phyloP scores from a whole-genome alignment of 2,329 filamentous ascomycete species.

The Xylariales sp. region DNA sequence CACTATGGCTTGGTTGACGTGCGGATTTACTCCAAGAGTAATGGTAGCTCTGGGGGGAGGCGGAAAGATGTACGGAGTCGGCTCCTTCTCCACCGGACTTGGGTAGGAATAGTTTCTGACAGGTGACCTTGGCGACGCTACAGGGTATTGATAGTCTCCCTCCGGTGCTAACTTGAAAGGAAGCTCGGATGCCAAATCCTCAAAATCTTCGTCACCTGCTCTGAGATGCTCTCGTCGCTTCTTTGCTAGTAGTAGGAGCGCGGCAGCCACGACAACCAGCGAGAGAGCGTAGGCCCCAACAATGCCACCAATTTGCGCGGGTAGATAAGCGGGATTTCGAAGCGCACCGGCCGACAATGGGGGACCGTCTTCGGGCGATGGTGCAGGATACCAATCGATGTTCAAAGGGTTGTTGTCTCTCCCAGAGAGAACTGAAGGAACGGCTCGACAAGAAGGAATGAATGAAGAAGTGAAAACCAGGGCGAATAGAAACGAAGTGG shows the following conservation, averaged over 20 bases:
- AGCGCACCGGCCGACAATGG: slow-evolving; percentile 53
- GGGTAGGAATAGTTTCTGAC: slow-evolving; percentile 49
- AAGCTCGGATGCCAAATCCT: slow-evolving; percentile 29
- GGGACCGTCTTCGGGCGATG: slow-evolving; percentile 56
- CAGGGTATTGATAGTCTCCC: slow-evolving; percentile 21
- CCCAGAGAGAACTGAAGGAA: slow-evolving; percentile 16
- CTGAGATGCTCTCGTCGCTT: slow-evolving; percentile 47
- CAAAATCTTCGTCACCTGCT: slow-evolving; percentile 48
- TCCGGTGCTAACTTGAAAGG: slow-evolving; percentile 16
- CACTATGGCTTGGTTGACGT: slow-evolving; percentile 74
- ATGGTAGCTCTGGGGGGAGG: slow-evolving; percentile 42
- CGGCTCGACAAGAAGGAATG: slow-evolving; percentile 20
- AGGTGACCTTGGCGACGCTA: slow-evolving; percentile 26
- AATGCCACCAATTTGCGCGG: slow-evolving; percentile 78
- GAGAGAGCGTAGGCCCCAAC: slow-evolving; percentile 78
- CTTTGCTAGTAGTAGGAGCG: slow-evolving; percentile 58
- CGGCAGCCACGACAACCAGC: slow-evolving; percentile 66
- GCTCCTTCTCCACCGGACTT: slow-evolving; percentile 28
- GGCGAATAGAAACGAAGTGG: slow-evolving; percentile 19
- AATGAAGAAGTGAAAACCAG: slow-evolving; percentile 19
- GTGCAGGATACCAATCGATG: slow-evolving; percentile 53
- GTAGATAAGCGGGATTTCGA: slow-evolving; percentile 62
- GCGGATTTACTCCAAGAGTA: slow-evolving; percentile 58
- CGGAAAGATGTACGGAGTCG: slow-evolving; percentile 40
- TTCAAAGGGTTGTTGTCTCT: slow-evolving; percentile 31